Conservation (phyloP, 371 early-diverging fungal species). For the Sporodiniella umbellata region DNA sequence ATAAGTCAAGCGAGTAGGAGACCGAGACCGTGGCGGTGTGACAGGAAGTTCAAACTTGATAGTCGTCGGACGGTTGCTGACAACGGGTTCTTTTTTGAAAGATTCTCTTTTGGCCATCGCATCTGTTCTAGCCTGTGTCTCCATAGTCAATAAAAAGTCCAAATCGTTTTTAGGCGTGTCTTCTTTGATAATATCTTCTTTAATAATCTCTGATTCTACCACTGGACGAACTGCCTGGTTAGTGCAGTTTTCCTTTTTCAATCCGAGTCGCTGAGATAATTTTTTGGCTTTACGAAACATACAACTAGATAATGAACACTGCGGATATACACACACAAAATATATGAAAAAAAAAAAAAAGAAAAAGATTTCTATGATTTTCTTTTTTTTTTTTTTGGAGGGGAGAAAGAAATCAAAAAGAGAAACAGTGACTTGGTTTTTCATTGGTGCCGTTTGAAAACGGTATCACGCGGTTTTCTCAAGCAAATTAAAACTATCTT, state of each 20-base stretch:
- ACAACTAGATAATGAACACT: no score
- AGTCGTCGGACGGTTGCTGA: slow-evolving; percentile 10
- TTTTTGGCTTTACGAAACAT: slow-evolving; percentile 2
- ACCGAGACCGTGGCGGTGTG: slow-evolving; percentile 18
- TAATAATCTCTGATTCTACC: not conserved
- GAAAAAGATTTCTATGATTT: no score
- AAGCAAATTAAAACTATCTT: no score
- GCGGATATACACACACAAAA: no score
- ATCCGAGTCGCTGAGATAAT: not conserved
- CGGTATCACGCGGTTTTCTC: no score
- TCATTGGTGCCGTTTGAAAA: no score
- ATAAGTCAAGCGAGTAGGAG: slow-evolving; percentile 10
- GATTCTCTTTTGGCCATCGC: slow-evolving; percentile 8
- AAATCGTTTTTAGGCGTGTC: slow-evolving; percentile 1
- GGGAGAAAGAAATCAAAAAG: no score
- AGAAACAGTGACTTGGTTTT: no score
- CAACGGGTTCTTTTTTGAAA: not conserved
- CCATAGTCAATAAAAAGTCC: slow-evolving; percentile 17
- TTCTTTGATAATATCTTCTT: not conserved
- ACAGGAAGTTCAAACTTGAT: slow-evolving; percentile 30
- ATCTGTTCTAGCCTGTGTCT: slow-evolving; percentile 21
- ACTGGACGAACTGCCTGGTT: not conserved
- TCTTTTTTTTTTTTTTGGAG: no score
- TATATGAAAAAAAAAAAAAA: no score
- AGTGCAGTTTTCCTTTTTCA: not conserved